A percentile compares a stretch with the other conserved stretches of the same genome.
Evolutionary conservation across 2,329 filamentous ascomycete genomes (phyloP).

Genomic region (Pyrenophora tritici-repentis): DNA sequence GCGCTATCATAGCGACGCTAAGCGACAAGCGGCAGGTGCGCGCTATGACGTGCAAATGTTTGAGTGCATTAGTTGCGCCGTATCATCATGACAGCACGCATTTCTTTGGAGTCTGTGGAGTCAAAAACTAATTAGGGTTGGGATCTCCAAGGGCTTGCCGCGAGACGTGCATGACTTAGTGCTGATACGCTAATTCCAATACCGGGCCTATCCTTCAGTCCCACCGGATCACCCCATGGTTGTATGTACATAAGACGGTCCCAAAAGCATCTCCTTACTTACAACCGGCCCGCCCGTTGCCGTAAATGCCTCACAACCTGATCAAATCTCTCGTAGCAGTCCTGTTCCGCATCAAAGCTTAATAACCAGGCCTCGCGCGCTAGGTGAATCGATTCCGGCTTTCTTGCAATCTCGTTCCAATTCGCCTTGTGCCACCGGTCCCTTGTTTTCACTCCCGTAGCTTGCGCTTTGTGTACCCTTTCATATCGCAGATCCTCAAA

Average conservation of each 20-base stretch:
- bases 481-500: constrained; percentile 43
- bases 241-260: background rate
- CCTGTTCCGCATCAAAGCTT: constrained; percentile 39
- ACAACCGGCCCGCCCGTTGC: constrained; percentile 14
- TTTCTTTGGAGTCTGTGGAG: too few relatives aligned
- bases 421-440: constrained; percentile 41
- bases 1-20: constrained; percentile 3
- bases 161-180: background rate
- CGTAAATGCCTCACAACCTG: constrained; percentile 23
- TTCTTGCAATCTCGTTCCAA: constrained; percentile 33
- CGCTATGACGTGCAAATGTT: constrained; percentile 7
- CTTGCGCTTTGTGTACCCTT: constrained; percentile 36
- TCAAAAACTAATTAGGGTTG: too few relatives aligned
- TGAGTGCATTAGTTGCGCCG: constrained; percentile 6
- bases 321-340: constrained; percentile 38
- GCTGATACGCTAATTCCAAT: too few relatives aligned
- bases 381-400: constrained; percentile 36
- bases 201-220: too few relatives aligned
- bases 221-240: too few relatives aligned
- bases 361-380: constrained; percentile 39
- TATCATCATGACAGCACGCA: background rate
- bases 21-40: constrained; percentile 8
- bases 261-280: constrained; percentile 1
- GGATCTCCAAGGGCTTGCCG: background rate
- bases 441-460: constrained; percentile 36